Base-by-base conservation (phyloP, 768 basidiomycete species). In the Tulasnella sp. region DNA sequence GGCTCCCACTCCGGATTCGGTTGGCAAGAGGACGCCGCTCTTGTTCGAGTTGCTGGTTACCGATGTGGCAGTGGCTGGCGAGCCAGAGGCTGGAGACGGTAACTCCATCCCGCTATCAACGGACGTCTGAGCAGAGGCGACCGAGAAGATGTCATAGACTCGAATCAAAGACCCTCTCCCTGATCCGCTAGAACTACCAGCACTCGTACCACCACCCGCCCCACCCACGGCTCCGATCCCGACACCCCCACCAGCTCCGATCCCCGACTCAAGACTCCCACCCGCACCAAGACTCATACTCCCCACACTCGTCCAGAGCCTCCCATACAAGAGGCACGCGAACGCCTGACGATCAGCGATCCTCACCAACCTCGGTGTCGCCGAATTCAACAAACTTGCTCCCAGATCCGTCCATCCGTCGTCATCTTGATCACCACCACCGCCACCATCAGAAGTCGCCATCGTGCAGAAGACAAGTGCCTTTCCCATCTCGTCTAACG, bases 401-500 rank as follows among this genome's bases (percentile, higher is more conserved):
- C 71, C 65, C 53, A 68, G 66, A 38, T 70, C 69, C 53, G 57
- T 49, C 49, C 49, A 51, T 17, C 59, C 64, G 2, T 69, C 65
- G 10, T 74, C 74, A 1, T 83, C 79, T 12, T 76, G 70, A 12
- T 31, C 42, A 17, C 24, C 53, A 27, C 43, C 9, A 19, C 45
- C 15, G 53, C 38, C 7, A 5, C 41, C 12, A 25, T 22, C 50
- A 10, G 29, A 24, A 12, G 15, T 12, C 5, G 21, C 41, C n/a
- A 24, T 50, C 11, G 44, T 43, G 4, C 62, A 66, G 71, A 85
- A 98, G 2, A 92, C 75, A 8, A 88, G 75, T 2, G 80, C 74
- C 70, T 97, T 97, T 9, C 94, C 93, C 1, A 70, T 74, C 45
- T 94, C 93, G 68, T 97, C 93, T 10, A 93, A 69, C 0, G 85